phyloP scores from a whole-genome alignment of 768 basidiomycete species.

The Cytidiella melzeri region DNA sequence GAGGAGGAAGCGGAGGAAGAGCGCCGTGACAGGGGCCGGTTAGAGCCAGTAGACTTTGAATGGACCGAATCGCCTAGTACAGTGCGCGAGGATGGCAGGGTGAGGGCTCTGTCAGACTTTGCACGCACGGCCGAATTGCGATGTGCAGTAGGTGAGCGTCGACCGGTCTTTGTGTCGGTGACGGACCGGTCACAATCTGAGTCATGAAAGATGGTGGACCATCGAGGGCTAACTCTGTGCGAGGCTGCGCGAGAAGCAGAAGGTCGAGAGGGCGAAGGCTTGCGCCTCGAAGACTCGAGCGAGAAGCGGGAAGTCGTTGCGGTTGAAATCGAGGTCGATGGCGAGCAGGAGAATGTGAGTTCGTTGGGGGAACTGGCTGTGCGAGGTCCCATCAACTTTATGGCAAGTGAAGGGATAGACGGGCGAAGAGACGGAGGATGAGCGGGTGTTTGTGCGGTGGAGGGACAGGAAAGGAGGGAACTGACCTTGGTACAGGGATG shows the following conservation, averaged over 20 bases:
- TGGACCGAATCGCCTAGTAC: conserved; percentile 19
- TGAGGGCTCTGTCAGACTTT: conserved; percentile 26
- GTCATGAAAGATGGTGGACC: conserved; percentile 14
- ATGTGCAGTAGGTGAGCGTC: conserved; percentile 23
- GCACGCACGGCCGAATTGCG: conserved; percentile 14
- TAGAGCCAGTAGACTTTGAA: conserved; percentile 12
- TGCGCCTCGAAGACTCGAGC: conserved; percentile 24
- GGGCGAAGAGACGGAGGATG: background rate
- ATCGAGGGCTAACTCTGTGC: conserved; percentile 22
- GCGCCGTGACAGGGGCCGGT: conserved; percentile 18
- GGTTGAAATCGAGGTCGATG: conserved; percentile 36
- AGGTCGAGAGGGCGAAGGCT: conserved; percentile 19
- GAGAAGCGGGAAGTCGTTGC: conserved; percentile 35
- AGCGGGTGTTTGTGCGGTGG: conserved; percentile 5
- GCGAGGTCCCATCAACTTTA: conserved; percentile 20
- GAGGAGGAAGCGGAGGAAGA: conserved; percentile 22
- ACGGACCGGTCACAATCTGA: conserved; percentile 41
- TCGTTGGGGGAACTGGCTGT: conserved; percentile 19
- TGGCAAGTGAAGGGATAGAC: conserved; percentile 6
- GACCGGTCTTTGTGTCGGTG: conserved; percentile 35
- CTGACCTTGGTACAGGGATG: conserved; percentile 2
- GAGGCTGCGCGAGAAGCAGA: conserved; percentile 18
- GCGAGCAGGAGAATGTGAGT: conserved; percentile 39
- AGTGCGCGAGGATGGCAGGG: conserved; percentile 28
- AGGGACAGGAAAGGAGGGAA: conserved; percentile 9